Evolutionary conservation across 306 rosid species (phyloP), one percentile per base, ranked within the genome.

Genomic region (Dalbergia cultrata): DNA sequence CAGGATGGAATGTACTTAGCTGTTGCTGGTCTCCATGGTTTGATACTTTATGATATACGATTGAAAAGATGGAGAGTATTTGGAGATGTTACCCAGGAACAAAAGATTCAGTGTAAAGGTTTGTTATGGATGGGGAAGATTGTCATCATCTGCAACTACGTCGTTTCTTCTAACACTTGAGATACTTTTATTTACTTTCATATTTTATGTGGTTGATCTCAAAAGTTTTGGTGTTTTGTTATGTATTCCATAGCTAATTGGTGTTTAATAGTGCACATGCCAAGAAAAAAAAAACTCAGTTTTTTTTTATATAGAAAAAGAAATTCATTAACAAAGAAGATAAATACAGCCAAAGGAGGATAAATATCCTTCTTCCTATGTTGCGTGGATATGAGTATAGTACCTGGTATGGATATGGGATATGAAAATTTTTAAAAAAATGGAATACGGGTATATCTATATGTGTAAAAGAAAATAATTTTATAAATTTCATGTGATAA

Each of bases 71-170:
- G 99, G 99, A 87, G 99, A 60, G 97, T 93, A 18, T 93, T 95
- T 80, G 98, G 99, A 50, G 99, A 95, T 90, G 90, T 95, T 84
- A 90, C 93, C n/a, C n/a, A n/a, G n/a, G n/a, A n/a, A n/a, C n/a
- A n/a, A n/a, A n/a, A n/a, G n/a, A n/a, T n/a, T n/a, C n/a, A n/a
- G n/a, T n/a, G n/a, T n/a, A n/a, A n/a, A n/a, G n/a, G n/a, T n/a
- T n/a, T n/a, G n/a, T n/a, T n/a, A n/a, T n/a, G n/a, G n/a, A n/a
- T n/a, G n/a, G n/a, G 99, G 85, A 95, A 93, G 97, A 90, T 95
- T 83, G 94, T 95, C 56, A 94, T 93, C 44, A 94, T 93, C 88
- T 95, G 99, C 98, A 95, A 95, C 93, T 93, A 93, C 77, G 69
- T 86, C 81, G 94, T 85, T 66, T 83, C 97, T 64, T 93, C 99